phyloP scores from a whole-genome alignment of 441 rosid genomes.

The Mallotus japonicus region DNA sequence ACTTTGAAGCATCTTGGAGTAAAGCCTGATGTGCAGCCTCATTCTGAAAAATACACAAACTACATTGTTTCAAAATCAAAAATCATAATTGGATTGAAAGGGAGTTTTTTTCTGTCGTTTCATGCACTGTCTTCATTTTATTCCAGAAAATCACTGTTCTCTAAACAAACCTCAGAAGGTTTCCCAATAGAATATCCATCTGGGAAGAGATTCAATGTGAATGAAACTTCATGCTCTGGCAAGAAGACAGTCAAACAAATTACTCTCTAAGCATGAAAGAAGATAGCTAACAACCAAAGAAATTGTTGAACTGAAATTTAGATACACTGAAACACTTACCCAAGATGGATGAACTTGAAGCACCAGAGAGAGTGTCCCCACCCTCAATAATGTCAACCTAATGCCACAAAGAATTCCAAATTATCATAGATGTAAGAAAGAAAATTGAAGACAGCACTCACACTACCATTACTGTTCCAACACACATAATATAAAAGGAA shows the following conservation, averaged over 20 bases:
- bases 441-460: background rate
- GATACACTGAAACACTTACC: constrained; percentile 30
- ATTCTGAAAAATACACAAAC: constrained; percentile 37
- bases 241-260: constrained; percentile 22
- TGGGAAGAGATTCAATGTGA: constrained; percentile 64
- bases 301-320: constrained; percentile 33
- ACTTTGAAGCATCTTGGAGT: constrained; percentile 60
- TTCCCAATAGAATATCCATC: constrained; percentile 81
- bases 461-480: background rate
- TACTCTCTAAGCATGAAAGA: constrained; percentile 10
- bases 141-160: constrained; percentile 10
- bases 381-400: constrained; percentile 43
- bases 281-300: constrained; percentile 13
- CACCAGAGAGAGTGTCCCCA: constrained; percentile 31
- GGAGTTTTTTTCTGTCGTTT: background rate
- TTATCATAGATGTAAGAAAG: constrained; percentile 12
- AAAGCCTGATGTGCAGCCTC: constrained; percentile 42
- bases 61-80: constrained; percentile 16
- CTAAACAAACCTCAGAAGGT: constrained; percentile 65
- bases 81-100: constrained; percentile 2
- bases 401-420: constrained; percentile 25
- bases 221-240: constrained; percentile 74
- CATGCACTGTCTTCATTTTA: constrained; percentile 16
- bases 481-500: background rate
- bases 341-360: constrained; percentile 33